Evolutionary conservation across 2,329 filamentous ascomycete genomes (phyloP).

Genomic region (Aspergillus felis): DNA sequence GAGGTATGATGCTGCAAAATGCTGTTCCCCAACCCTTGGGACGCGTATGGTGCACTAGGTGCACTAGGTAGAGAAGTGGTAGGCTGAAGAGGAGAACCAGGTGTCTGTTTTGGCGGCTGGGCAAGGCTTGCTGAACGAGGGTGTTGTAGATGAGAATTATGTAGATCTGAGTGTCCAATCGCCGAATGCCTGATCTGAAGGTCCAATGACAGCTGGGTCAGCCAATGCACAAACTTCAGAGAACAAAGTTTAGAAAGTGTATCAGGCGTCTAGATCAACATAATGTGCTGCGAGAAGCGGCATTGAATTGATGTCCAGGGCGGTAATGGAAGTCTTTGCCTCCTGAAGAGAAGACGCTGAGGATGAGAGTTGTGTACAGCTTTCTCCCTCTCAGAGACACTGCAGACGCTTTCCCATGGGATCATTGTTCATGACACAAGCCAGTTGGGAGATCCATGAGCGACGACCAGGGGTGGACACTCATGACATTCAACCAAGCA

Average conservation of each 20-base stretch:
- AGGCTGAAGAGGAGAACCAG: slow-evolving; percentile 61
- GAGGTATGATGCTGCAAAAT: slow-evolving; percentile 48
- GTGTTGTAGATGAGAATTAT: slow-evolving; percentile 29
- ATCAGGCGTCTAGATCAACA: neutral
- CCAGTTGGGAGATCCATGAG: neutral
- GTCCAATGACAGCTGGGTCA: slow-evolving; percentile 4
- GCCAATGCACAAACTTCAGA: slow-evolving; percentile 1
- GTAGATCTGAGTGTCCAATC: slow-evolving; percentile 27
- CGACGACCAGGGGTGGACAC: neutral
- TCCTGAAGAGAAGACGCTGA: neutral
- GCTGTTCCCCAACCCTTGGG: slow-evolving; percentile 35
- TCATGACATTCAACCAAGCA: neutral
- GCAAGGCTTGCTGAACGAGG: slow-evolving; percentile 24
- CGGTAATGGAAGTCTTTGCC: neutral
- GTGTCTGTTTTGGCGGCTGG: slow-evolving; percentile 35
- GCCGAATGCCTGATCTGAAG: slow-evolving; percentile 30
- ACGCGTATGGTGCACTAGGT: slow-evolving; percentile 28
- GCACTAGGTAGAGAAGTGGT: slow-evolving; percentile 32
- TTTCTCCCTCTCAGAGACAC: neutral
- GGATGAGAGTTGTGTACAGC: neutral
- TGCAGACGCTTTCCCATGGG: neutral
- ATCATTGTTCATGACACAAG: neutral
- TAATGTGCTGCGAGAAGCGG: neutral
- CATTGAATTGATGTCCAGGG: neutral
- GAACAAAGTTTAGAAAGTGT: neutral